Conservation (phyloP, 305 asterid genomes). For the Fraxinus sp. region DNA sequence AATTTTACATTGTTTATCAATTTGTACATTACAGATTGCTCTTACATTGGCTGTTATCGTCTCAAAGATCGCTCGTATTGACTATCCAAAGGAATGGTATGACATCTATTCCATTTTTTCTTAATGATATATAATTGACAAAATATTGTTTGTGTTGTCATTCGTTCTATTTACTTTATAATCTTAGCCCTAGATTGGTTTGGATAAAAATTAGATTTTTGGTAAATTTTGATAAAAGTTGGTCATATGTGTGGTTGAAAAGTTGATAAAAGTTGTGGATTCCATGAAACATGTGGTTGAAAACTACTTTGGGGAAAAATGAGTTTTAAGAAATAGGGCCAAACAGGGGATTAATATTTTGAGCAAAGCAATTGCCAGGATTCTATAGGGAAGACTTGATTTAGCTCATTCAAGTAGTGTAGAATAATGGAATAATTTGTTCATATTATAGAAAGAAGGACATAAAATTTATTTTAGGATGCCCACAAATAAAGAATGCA, state of each 20-base stretch:
- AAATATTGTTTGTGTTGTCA: background rate
- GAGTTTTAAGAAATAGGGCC: background rate
- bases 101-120: constrained; percentile 23
- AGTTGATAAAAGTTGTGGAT: background rate
- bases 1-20: constrained; percentile 10
- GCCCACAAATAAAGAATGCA: background rate
- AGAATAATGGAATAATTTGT: background rate
- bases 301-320: background rate
- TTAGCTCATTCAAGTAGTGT: background rate
- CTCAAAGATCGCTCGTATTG: constrained; percentile 94
- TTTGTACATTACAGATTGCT: constrained; percentile 68
- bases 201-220: background rate
- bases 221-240: background rate
- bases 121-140: constrained; percentile 2
- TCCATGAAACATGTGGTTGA: background rate
- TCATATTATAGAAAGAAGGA: background rate
- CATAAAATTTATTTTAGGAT: background rate
- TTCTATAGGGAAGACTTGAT: background rate
- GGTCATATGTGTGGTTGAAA: background rate
- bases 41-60: constrained; percentile 81
- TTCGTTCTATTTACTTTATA: background rate
- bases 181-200: background rate
- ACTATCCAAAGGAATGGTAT: constrained; percentile 97
- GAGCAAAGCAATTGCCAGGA: background rate
- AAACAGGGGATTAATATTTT: background rate